These are phyloP conservation scores for Colletotrichum zoysiae DNA, from an alignment of 2,329 filamentous ascomycete species.

Conservation along the genomic window DNA sequence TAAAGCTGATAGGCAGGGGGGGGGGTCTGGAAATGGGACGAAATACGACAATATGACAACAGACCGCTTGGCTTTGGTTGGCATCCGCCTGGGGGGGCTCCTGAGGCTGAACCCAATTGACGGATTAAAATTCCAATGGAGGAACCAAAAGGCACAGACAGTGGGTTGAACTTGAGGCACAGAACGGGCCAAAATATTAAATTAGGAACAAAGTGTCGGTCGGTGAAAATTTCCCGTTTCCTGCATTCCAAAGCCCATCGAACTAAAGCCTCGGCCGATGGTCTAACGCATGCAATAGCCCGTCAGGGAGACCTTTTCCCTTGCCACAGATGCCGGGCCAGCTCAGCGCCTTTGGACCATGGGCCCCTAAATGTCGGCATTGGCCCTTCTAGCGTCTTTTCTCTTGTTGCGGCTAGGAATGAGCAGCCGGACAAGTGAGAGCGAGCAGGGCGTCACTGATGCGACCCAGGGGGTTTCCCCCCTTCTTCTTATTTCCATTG, in stretches of 20 bases:
- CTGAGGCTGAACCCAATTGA: not conserved
- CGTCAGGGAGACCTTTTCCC: slow-evolving; percentile 1
- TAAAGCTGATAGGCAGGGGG: not conserved
- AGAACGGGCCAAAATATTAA: not conserved
- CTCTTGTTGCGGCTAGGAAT: not conserved
- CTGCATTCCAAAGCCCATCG: slow-evolving; percentile 9
- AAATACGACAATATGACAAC: not conserved
- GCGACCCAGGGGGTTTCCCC: not conserved
- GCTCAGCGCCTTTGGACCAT: not conserved
- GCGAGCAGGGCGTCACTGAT: slow-evolving; percentile 1
- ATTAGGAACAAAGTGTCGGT: not conserved
- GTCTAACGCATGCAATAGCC: slow-evolving; percentile 25
- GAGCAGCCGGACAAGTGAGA: slow-evolving; percentile 16
- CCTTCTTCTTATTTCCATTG: slow-evolving; percentile 13
- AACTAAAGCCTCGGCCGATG: slow-evolving; percentile 24
- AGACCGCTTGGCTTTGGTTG: not conserved
- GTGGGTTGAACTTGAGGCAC: not conserved
- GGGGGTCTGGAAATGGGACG: not conserved
- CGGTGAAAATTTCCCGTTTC: not conserved
- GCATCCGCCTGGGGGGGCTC: not conserved
- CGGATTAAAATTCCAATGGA: slow-evolving; percentile 3
- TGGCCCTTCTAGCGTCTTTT: slow-evolving; percentile 27
- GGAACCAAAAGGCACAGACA: not conserved
- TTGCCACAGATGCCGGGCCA: slow-evolving; percentile 17
- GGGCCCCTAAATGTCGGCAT: slow-evolving; percentile 29